Percentiles rank a stretch among this genome's conserved stretches.
Evolutionary conservation across 768 basidiomycete genomes (phyloP).

Genomic region (Suillus occidentalis): DNA sequence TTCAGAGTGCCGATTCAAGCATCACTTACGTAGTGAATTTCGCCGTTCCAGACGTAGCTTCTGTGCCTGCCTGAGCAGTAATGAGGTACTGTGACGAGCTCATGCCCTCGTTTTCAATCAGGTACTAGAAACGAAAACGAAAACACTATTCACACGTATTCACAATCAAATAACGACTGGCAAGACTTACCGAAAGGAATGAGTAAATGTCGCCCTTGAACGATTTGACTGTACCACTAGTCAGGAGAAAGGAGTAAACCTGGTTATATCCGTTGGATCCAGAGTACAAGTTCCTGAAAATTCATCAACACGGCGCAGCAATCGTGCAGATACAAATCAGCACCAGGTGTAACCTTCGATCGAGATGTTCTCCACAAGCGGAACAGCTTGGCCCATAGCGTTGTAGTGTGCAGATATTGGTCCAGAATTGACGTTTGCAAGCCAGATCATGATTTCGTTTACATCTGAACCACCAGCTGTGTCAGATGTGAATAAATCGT

Average conservation of each 20-base stretch:
- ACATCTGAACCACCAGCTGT: constrained; percentile 46
- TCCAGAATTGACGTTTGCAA: constrained; percentile 55
- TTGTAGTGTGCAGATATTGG: constrained; percentile 57
- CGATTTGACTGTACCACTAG: constrained; percentile 36
- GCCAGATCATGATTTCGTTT: constrained; percentile 65
- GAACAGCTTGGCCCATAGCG: constrained; percentile 44
- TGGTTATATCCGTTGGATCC: constrained; percentile 55
- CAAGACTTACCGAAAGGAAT: constrained; percentile 47
- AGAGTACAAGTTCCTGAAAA: constrained; percentile 50
- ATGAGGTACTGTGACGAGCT: constrained; percentile 54
- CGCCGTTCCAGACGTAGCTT: constrained; percentile 59
- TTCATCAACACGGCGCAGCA: not conserved
- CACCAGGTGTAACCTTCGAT: constrained; percentile 55
- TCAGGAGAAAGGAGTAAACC: constrained; percentile 51
- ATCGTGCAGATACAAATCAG: constrained; percentile 6
- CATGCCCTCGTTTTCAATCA: constrained; percentile 47
- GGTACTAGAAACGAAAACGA: constrained; percentile 38
- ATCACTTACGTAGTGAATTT: constrained; percentile 51
- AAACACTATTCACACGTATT: not conserved
- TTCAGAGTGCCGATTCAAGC: not conserved
- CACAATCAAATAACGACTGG: not conserved
- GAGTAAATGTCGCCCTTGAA: constrained; percentile 55
- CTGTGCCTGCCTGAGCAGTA: constrained; percentile 62
- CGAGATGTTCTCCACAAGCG: constrained; percentile 41
- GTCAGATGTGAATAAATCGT: constrained; percentile 62